Base-by-base conservation (phyloP, 352 stramenopile species). In the Globisporangium cylindrosporum region DNA sequence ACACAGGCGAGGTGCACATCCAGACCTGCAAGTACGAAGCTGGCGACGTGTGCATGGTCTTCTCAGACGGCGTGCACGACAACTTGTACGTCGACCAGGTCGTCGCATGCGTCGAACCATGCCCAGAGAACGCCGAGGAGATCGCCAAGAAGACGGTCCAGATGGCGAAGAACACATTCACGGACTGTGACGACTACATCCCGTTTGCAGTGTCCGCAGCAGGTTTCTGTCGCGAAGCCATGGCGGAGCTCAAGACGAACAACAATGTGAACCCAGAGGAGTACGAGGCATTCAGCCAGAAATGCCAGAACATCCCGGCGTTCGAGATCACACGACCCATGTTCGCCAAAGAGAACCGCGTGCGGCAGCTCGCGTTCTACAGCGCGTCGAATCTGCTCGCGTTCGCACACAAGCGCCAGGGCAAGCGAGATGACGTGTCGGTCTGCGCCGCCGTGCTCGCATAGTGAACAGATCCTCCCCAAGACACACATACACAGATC, bases 1-100 rank as follows among this genome's bases (percentile, higher is more conserved):
- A 95, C 65, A 67, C 73, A 1, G 77, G 76, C 20, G 81, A 90
- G 14, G 77, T 93, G 53, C 73, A 90, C 65, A 80, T 96, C 55
- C 84, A 96, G 77, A 81, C 76, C 18, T 90, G 86, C 49, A 49
- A 68, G 34, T 96, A 92, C 67, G 81, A 95, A 66, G 64, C 77
- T 10, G 85, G 86, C 3, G 89, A 96, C 64, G 79, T 93, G 54
- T 93, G 88, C 68, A 70, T 96, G 29, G 68, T 92, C 10, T 96
- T 96, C 72, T 95, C 89, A 18, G 89, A 96, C 64, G 89, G 89
- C 24, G 89, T 96, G 51, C 89, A 96, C 67, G 89, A 96, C 70
- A 96, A 96, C 48, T 66, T 96, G 67, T 96, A 82, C 72, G 82
- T 94, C 1, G 89, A 96, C 73, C 84, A 96, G 68, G 86, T 96